phyloP scores from a whole-genome alignment of 805 yeast species.

The Ogataea methylovora region DNA sequence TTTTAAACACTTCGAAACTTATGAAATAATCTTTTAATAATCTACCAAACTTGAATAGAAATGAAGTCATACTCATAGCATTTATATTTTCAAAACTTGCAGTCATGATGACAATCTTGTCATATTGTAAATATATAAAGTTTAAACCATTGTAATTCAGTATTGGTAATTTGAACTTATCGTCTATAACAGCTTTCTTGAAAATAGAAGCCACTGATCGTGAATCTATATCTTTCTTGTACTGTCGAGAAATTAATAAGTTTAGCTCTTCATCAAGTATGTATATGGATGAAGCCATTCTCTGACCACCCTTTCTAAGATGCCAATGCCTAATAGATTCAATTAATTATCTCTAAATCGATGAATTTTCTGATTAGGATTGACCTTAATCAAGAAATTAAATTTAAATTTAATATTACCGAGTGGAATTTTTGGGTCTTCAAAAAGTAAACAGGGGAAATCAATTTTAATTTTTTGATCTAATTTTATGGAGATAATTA shows the following conservation, averaged over 20 bases:
- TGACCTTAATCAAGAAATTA: too few species aligned
- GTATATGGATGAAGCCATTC: slow-evolving; percentile 29
- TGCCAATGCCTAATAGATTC: background rate
- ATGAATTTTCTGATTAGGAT: too few species aligned
- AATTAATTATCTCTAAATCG: too few species aligned
- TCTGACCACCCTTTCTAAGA: background rate
- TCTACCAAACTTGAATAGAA: slow-evolving; percentile 40
- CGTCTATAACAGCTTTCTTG: slow-evolving; percentile 10
- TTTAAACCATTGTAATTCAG: slow-evolving; percentile 40
- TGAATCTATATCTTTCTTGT: slow-evolving; percentile 23
- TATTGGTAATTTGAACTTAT: slow-evolving; percentile 28
- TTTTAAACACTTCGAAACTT: slow-evolving; percentile 1
- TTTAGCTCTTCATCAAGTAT: slow-evolving; percentile 24
- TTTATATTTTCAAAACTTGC: slow-evolving; percentile 42
- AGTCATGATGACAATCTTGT: slow-evolving; percentile 34
- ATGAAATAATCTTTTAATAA: slow-evolving; percentile 39
- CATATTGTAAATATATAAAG: slow-evolving; percentile 46
- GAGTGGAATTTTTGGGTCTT: too few species aligned
- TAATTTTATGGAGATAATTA: too few species aligned
- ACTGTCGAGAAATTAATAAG: slow-evolving; percentile 26
- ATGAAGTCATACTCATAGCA: slow-evolving; percentile 50
- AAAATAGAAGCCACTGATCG: slow-evolving; percentile 21
- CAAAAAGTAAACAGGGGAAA: too few species aligned
- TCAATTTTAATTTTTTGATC: too few species aligned
- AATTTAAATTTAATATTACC: too few species aligned